phyloP scores from a whole-genome alignment of 2,329 filamentous ascomycete species.

The Pyrenophora seminiperda region DNA sequence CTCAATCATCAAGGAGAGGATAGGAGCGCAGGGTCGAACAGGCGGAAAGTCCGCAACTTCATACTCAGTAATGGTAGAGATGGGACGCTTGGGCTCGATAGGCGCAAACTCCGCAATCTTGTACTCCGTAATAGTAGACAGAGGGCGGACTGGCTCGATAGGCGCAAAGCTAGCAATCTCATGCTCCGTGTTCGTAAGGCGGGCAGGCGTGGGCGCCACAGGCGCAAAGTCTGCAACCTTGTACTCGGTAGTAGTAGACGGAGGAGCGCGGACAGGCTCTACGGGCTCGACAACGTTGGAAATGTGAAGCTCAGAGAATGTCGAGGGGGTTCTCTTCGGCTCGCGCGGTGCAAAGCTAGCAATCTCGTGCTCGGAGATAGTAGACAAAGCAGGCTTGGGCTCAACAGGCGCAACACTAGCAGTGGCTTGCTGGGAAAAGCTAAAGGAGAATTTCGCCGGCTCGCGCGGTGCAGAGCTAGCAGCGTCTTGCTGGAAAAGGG shows the following conservation, averaged over 20 bases:
- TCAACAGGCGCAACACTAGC: not conserved
- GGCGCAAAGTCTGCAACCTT: not conserved
- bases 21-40: not conserved
- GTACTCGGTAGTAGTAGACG: not conserved
- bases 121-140: no score
- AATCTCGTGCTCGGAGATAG: not conserved
- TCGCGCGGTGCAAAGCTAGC: not conserved
- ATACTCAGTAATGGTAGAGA: not conserved
- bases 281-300: not conserved
- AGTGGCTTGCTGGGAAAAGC: not conserved
- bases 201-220: not conserved
- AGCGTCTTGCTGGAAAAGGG: not conserved
- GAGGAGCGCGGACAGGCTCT: not conserved
- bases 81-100: not conserved
- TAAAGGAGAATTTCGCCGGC: not conserved
- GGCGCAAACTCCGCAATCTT: not conserved
- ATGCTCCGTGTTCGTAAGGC: no score
- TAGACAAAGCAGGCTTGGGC: no score
- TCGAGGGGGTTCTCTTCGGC: not conserved
- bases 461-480: not conserved
- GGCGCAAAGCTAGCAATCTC: not conserved
- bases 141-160: not conserved
- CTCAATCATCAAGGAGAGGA: conserved; percentile 1
- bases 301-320: not conserved
- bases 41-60: not conserved